Evolutionary conservation across 805 yeast genomes (phyloP).

Genomic region (Peterozyma xylosa): DNA sequence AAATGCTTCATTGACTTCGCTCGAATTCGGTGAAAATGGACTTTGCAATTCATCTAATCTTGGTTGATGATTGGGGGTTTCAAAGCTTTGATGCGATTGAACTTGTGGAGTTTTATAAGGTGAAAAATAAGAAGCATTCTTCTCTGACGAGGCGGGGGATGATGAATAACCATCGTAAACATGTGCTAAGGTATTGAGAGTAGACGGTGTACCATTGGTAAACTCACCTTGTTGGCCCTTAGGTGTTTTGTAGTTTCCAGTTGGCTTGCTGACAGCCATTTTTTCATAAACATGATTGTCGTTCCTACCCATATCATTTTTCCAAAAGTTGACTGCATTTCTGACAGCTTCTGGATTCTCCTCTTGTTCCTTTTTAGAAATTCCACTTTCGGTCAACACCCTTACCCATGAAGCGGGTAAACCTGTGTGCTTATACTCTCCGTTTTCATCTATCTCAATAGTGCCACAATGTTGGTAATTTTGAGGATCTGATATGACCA

Average conservation of each 20-base stretch:
- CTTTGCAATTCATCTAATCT: conserved; percentile 1
- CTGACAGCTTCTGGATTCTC: conserved; percentile 92
- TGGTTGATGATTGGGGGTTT: not conserved
- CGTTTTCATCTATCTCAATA: conserved; percentile 41
- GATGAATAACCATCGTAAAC: no score
- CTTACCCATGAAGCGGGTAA: conserved; percentile 91
- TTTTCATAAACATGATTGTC: no score
- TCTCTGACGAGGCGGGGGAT: not conserved
- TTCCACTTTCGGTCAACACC: conserved; percentile 76
- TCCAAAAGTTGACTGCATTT: conserved; percentile 84
- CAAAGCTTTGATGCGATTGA: not conserved
- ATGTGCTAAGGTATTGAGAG: not conserved
- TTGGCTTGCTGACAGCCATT: no score
- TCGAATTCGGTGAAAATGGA: conserved; percentile 6
- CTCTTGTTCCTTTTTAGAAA: conserved; percentile 80
- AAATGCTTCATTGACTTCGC: conserved; percentile 18
- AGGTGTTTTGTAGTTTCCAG: conserved; percentile 2
- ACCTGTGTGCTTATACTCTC: conserved; percentile 68
- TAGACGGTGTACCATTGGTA: conserved; percentile 19
- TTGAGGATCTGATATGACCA: conserved; percentile 21
- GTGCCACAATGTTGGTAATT: conserved; percentile 52
- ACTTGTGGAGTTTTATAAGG: not conserved
- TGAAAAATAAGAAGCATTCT: not conserved
- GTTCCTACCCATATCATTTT: conserved; percentile 26
- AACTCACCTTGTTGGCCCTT: conserved; percentile 17